Evolutionary conservation across 2,329 filamentous ascomycete genomes (phyloP).

Genomic region (Clonostachys solani): DNA sequence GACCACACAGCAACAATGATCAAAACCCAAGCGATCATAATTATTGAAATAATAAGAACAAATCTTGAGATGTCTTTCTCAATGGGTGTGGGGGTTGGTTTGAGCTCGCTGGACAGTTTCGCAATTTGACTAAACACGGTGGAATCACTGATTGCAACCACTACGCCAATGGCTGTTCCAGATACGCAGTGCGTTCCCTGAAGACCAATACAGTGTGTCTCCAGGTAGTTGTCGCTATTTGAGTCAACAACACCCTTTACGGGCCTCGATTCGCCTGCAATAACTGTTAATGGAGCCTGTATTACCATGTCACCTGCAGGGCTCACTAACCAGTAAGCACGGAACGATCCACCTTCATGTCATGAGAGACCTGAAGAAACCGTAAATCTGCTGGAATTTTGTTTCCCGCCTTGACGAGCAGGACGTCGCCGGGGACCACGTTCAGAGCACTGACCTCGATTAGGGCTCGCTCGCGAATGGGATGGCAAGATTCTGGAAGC

Average conservation of each 20-base stretch:
- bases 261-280: constrained; percentile 25
- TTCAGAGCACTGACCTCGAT: constrained; percentile 27
- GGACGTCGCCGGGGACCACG: constrained; percentile 68
- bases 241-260: constrained; percentile 54
- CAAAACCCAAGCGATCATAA: constrained; percentile 63
- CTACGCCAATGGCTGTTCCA: constrained; percentile 61
- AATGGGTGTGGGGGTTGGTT: constrained; percentile 62
- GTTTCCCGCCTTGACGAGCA: constrained; percentile 66
- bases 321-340: constrained; percentile 68
- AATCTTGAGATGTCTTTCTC: constrained; percentile 72
- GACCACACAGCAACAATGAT: constrained; percentile 64
- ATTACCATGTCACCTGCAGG: constrained; percentile 38
- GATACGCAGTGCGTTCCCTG: constrained; percentile 75
- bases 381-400: constrained; percentile 72
- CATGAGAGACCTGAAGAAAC: constrained; percentile 62
- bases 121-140: constrained; percentile 77
- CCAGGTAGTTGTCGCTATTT: constrained; percentile 70
- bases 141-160: constrained; percentile 66
- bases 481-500: constrained; percentile 67
- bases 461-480: constrained; percentile 54
- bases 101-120: constrained; percentile 65
- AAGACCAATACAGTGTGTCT: constrained; percentile 71
- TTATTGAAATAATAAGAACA: constrained; percentile 62
- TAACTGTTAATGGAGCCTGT: too few species aligned
- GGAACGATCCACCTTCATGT: constrained; percentile 68